Evolutionary conservation across 352 stramenopile genomes (phyloP), one percentile per base, ranked within the genome.

Genomic region (Pythium rhizo-oryzae): DNA sequence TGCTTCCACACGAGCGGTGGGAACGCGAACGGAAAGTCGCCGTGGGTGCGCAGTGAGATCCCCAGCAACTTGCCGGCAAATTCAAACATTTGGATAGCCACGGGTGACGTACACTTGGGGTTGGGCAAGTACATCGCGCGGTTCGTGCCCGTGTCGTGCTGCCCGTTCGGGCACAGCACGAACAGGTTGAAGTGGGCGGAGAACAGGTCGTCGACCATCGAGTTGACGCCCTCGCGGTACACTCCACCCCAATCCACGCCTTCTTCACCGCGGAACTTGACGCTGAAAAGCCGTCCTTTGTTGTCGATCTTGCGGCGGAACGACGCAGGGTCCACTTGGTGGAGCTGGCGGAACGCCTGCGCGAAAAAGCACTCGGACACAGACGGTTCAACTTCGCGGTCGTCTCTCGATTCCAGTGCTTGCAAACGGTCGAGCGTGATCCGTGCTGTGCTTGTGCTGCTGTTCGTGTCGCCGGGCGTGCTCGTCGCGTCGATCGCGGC

Each of bases 51-150:
- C 28, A 98, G 77, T n/a, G 92, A 97, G 54, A 98, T 96, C 21
- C 96, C 96, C 37, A 99, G 81, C 19, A 99, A 65, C 69, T 98
- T 97, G 16, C 96, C 96, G 6, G 98, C 89, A 74, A 99, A 98
- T 50, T 94, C 82, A 37, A 92, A 98, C 93, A 98, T 98, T 69
- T 96, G 82, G 63, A 92, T 93, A 0, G 89, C 87, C 21, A 95
- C 84, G 12, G 87, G 89, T 21, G 89, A 96, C 62, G 86, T 94
- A 62, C 89, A 97, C 65, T 94, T 93, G 11, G 86, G 86, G 59
- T 97, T 97, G 39, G 89, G 88, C 33, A 97, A 53, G 68, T 97
- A 96, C 87, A 95, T 96, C 53, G 82, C 84, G 15, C 88, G 84
- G 66, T 96, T 96, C 43, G 78, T 83, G 62, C 89, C 89, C 4